Conservation (phyloP, 225 moss, liverwort and hornwort species). For the Pleurozium schreberi region DNA sequence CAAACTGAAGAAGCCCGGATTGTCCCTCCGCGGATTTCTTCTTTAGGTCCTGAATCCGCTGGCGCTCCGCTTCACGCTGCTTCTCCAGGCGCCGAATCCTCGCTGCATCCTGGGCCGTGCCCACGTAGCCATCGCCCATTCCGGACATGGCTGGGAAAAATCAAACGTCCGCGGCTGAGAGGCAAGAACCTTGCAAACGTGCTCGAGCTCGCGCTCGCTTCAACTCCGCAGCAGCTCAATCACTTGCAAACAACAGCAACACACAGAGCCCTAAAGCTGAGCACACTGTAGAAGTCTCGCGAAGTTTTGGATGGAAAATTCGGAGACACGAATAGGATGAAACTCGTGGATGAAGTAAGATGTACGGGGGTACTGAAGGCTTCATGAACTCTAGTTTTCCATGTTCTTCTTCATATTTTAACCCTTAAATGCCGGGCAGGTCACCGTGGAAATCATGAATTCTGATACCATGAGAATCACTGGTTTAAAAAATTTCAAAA, state of each 20-base stretch:
- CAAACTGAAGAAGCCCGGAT: slow-evolving; percentile 83
- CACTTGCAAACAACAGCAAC: neutral
- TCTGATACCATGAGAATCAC: no score
- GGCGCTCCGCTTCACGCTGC: slow-evolving; percentile 90
- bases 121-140: slow-evolving; percentile 98
- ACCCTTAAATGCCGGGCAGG: no score
- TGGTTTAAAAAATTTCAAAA: no score
- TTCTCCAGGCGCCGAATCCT: slow-evolving; percentile 92
- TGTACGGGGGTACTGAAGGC: no score
- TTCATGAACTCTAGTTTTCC: no score
- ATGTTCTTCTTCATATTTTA: neutral
- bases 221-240: neutral
- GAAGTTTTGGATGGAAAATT: neutral
- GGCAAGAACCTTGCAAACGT: neutral
- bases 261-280: neutral
- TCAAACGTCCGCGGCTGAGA: neutral
- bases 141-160: slow-evolving; percentile 45
- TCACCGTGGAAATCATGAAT: no score
- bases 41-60: slow-evolving; percentile 90
- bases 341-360: neutral
- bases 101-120: slow-evolving; percentile 92
- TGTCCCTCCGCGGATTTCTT: slow-evolving; percentile 94
- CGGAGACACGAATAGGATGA: neutral
- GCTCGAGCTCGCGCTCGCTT: no score
- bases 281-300: neutral